Evolutionary conservation across 1,284 basidiomycete genomes (phyloP).

Genomic region (Sphagnurus paluster): DNA sequence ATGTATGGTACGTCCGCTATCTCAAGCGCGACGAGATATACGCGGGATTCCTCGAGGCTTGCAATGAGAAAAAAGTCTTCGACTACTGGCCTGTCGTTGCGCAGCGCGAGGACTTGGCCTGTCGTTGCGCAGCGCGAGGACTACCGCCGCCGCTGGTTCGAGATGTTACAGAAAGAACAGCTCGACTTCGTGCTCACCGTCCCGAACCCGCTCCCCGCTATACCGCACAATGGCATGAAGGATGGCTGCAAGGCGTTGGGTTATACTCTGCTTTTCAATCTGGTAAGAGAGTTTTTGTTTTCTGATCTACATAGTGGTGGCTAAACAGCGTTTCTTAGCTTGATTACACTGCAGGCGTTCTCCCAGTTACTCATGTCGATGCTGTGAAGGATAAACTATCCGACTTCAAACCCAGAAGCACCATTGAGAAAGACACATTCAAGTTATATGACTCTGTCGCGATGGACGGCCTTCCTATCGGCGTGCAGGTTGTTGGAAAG

Average conservation of each 20-base stretch:
- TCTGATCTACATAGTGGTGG: neutral
- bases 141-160: constrained; percentile 50
- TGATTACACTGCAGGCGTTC: constrained; percentile 70
- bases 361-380: constrained; percentile 74
- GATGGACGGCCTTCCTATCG: constrained; percentile 77
- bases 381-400: constrained; percentile 46
- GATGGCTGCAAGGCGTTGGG: constrained; percentile 49
- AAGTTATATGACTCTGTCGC: constrained; percentile 58
- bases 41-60: constrained; percentile 51
- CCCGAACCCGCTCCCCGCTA: constrained; percentile 62
- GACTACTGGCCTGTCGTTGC: constrained; percentile 59
- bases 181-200: constrained; percentile 71
- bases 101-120: constrained; percentile 52
- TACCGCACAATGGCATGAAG: constrained; percentile 55
- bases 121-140: constrained; percentile 54
- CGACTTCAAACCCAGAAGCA: constrained; percentile 33
- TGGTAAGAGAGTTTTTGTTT: constrained; percentile 39
- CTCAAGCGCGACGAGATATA: constrained; percentile 50
- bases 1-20: constrained; percentile 40
- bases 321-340: constrained; percentile 40
- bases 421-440: constrained; percentile 41
- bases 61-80: constrained; percentile 49
- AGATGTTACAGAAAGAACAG: constrained; percentile 56
- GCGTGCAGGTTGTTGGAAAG: constrained; percentile 69
- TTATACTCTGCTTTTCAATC: constrained; percentile 53